These are phyloP conservation scores for Penicillium psychrofluorescens DNA, from an alignment of 495 filamentous ascomycete genomes.

Conservation along the genomic window DNA sequence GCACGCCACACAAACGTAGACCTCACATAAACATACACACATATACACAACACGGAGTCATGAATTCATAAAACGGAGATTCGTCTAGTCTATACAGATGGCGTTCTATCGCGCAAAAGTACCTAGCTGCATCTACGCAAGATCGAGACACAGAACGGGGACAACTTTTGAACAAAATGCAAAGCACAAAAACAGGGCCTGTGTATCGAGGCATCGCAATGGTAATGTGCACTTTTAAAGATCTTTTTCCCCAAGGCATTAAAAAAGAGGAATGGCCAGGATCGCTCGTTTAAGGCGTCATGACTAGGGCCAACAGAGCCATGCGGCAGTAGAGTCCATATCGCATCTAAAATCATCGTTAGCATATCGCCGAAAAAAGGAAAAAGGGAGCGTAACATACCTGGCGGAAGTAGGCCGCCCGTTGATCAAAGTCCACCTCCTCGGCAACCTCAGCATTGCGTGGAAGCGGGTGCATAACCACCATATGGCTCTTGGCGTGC, in stretches of 20 bases:
- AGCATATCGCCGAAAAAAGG: conserved; percentile 10
- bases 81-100: conserved; percentile 40
- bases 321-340: conserved; percentile 97
- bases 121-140: conserved; percentile 24
- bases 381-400: conserved; percentile 45
- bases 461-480: conserved; percentile 93
- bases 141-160: conserved; percentile 23
- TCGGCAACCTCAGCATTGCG: conserved; percentile 86
- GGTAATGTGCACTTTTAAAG: conserved; percentile 7
- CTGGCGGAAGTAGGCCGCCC: conserved; percentile 98
- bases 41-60: conserved; percentile 30
- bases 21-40: conserved; percentile 21
- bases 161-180: conserved; percentile 31
- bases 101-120: conserved; percentile 15
- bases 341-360: conserved; percentile 67
- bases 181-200: conserved; percentile 21
- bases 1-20: conserved; percentile 13
- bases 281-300: conserved; percentile 50
- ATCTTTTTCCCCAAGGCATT: conserved; percentile 17
- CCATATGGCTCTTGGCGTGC: conserved; percentile 81
- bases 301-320: conserved; percentile 87
- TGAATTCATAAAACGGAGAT: conserved; percentile 34
- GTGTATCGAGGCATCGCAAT: conserved; percentile 13
- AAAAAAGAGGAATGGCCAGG: conserved; percentile 9
- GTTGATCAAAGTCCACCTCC: conserved; percentile 95